Evolutionary conservation across 805 yeast species (phyloP).

Genomic region (Ascoidea asiatica): DNA sequence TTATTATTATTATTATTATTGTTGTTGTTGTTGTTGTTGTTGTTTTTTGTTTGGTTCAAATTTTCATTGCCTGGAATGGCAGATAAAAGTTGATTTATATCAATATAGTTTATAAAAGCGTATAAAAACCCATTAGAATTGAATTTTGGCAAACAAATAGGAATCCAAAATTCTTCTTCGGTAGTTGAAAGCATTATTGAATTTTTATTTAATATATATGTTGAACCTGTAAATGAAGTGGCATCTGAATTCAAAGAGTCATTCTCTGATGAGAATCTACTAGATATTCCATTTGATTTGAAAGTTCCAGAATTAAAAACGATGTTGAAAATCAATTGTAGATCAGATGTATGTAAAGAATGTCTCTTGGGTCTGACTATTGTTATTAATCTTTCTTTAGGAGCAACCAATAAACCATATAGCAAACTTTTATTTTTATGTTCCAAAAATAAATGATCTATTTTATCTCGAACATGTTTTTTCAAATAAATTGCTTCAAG

Average conservation of each 20-base stretch:
- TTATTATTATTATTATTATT: too few species aligned
- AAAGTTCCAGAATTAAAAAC: constrained; percentile 26
- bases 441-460: constrained; percentile 41
- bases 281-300: constrained; percentile 1
- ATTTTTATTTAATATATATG: too few species aligned
- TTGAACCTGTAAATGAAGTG: too few species aligned
- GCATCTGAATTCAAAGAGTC: not conserved
- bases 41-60: not conserved
- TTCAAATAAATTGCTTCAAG: constrained; percentile 49
- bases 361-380: constrained; percentile 70
- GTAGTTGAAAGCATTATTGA: constrained; percentile 11
- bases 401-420: constrained; percentile 61
- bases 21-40: not conserved
- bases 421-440: constrained; percentile 40
- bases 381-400: constrained; percentile 51
- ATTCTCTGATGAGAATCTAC: not conserved
- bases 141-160: constrained; percentile 83
- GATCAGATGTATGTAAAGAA: constrained; percentile 67
- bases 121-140: constrained; percentile 81
- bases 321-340: constrained; percentile 60
- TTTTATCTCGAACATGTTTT: constrained; percentile 39
- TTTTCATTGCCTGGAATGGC: constrained; percentile 2
- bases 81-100: constrained; percentile 19
- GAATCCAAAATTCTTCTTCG: constrained; percentile 81
- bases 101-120: constrained; percentile 56